These are phyloP conservation scores for Rhododendron mucronatum DNA, from an alignment of 148 eudicot species.

Conservation along the genomic window DNA sequence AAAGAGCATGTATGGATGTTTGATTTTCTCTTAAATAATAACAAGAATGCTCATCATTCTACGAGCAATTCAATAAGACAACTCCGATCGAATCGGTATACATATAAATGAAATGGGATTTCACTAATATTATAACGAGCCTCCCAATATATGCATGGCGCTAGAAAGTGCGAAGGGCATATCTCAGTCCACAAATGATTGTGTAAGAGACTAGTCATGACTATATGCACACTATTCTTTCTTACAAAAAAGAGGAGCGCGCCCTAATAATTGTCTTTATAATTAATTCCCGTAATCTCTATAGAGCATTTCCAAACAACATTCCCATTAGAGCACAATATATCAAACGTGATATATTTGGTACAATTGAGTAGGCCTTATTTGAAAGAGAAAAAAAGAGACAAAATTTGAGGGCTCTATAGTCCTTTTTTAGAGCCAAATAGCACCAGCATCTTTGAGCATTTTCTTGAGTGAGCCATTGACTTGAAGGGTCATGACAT, in stretches of 20 bases:
- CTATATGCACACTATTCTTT: too few species aligned
- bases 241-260: too few species aligned
- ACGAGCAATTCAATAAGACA: background rate
- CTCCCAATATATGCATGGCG: background rate
- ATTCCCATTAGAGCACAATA: background rate
- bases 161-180: background rate
- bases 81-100: background rate
- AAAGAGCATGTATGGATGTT: too few species aligned
- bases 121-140: background rate
- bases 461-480: slow-evolving; percentile 33
- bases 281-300: background rate
- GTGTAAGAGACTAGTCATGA: too few species aligned
- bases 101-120: too few species aligned
- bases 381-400: background rate
- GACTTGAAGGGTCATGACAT: slow-evolving; percentile 38
- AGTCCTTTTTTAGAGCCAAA: slow-evolving; percentile 29
- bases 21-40: background rate
- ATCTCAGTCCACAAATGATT: too few species aligned
- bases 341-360: background rate
- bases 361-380: slow-evolving; percentile 3
- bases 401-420: background rate
- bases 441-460: slow-evolving; percentile 45
- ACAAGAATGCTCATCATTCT: background rate
- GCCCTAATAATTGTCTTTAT: background rate
- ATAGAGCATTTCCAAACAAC: background rate